These are phyloP conservation scores for Boletus rubroflammeus DNA, from an alignment of 768 basidiomycete genomes.

Conservation along the genomic window DNA sequence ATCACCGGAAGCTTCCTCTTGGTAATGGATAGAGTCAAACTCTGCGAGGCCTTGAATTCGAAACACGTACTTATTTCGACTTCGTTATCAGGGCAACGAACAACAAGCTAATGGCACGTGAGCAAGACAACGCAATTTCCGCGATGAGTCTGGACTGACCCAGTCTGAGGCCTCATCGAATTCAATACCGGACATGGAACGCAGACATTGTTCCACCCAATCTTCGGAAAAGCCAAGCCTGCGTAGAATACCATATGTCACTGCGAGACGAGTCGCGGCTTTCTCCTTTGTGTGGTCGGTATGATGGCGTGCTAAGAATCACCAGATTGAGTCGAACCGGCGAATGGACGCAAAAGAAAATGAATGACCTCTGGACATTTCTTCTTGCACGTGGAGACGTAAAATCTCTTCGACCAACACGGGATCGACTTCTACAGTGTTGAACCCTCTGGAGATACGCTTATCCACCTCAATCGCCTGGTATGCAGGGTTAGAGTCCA, in stretches of 20 bases:
- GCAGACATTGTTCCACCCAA: slow-evolving; percentile 69
- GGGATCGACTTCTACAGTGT: slow-evolving; percentile 60
- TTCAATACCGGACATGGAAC: slow-evolving; percentile 58
- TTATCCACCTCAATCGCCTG: slow-evolving; percentile 78
- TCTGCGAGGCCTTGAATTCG: not conserved
- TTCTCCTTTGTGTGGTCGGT: slow-evolving; percentile 69
- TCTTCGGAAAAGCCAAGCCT: slow-evolving; percentile 73
- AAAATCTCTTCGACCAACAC: slow-evolving; percentile 57
- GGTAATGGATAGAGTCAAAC: not conserved
- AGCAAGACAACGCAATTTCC: slow-evolving; percentile 1
- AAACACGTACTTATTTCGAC: slow-evolving; percentile 35
- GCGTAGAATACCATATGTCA: slow-evolving; percentile 77
- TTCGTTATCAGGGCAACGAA: slow-evolving; percentile 62
- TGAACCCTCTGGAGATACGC: slow-evolving; percentile 62
- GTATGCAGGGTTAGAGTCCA: not conserved
- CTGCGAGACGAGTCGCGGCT: slow-evolving; percentile 60
- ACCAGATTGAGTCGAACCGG: not conserved
- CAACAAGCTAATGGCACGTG: slow-evolving; percentile 49
- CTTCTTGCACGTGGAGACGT: slow-evolving; percentile 42
- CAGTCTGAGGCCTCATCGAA: slow-evolving; percentile 91
- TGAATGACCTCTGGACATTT: slow-evolving; percentile 29
- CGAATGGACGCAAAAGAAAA: not conserved
- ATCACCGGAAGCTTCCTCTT: slow-evolving; percentile 16
- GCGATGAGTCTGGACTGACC: slow-evolving; percentile 48
- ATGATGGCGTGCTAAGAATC: slow-evolving; percentile 5